Base-by-base conservation (phyloP, 192 early-diverging fungal genomes). In the Backusella australiensis region DNA sequence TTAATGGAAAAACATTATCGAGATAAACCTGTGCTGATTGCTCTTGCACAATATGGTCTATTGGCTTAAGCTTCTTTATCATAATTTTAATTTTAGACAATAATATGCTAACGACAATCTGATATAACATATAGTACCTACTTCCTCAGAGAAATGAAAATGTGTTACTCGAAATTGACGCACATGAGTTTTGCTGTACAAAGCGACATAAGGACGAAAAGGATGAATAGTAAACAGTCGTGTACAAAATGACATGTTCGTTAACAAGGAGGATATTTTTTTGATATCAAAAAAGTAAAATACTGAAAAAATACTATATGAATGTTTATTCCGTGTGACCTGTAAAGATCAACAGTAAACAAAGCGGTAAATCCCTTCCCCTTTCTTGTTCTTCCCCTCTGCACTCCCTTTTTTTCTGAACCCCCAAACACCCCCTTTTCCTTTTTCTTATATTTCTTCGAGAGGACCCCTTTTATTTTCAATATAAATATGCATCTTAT, bases 1-100 rank as follows among this genome's bases (percentile, higher is more conserved):
- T 75, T 21, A 85, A 36, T 1, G 85, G 85, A 59, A 75, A 84
- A 6, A 81, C 74, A 68, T 85, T 84, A 46, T 85, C 82, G 11
- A 85, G 75, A 74, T 83, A 85, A 46, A 81, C 39, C 34, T 73
- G 66, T 14, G 67, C 68, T 12, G 46, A 15, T 70, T 69, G 78
- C 19, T 56, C 63, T 69, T 34, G 34, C 12, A 36, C n/a, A 12
- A 41, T 46, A 2, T 49, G 23, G 2, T 26, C 15, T 46, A 14
- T 7, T 29, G 44, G 23, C 6, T 4, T 6, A 29, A 63, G 23
- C 9, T 59, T 29, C 53, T 59, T 1, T 26, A 44, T 59, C 17
- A 12, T 59, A 23, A 21, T 26, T 59, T 7, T 59, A 21, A 26
- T 59, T 59, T 23, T 59, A 59, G n/a, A 59, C 17, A 59, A 12